phyloP scores from a whole-genome alignment of 495 filamentous ascomycete species.

The Neurospora sp. region DNA sequence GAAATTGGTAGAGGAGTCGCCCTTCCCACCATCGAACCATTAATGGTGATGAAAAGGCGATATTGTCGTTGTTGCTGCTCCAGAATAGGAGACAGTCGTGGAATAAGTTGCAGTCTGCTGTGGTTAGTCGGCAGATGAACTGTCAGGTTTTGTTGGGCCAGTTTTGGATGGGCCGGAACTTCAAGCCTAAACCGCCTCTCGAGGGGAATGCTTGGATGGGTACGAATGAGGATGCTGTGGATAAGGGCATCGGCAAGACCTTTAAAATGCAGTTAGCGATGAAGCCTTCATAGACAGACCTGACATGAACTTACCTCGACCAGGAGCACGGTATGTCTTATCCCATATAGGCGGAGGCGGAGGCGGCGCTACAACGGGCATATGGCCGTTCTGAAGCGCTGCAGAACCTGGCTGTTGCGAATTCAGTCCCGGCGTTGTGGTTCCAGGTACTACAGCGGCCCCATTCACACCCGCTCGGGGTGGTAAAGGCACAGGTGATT shows the following conservation, averaged over 20 bases:
- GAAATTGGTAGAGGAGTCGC: slow-evolving; percentile 31
- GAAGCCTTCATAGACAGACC: background rate
- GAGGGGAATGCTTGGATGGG: slow-evolving; percentile 52
- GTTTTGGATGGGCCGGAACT: slow-evolving; percentile 48
- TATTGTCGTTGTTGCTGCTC: slow-evolving; percentile 36
- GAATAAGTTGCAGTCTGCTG: slow-evolving; percentile 54
- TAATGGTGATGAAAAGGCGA: slow-evolving; percentile 19
- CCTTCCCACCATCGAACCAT: slow-evolving; percentile 51
- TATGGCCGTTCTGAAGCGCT: slow-evolving; percentile 17
- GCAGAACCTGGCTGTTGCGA: slow-evolving; percentile 21
- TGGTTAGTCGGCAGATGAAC: slow-evolving; percentile 53
- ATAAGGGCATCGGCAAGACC: slow-evolving; percentile 49
- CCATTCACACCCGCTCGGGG: background rate
- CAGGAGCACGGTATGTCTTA: slow-evolving; percentile 30
- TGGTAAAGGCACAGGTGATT: slow-evolving; percentile 22
- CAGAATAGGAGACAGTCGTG: slow-evolving; percentile 40
- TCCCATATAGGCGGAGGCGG: slow-evolving; percentile 17
- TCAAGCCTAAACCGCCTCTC: slow-evolving; percentile 43
- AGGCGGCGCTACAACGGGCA: slow-evolving; percentile 1
- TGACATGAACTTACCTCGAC: slow-evolving; percentile 38
- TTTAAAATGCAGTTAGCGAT: slow-evolving; percentile 4
- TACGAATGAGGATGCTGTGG: slow-evolving; percentile 51
- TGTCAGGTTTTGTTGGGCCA: slow-evolving; percentile 58
- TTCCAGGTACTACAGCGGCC: background rate
- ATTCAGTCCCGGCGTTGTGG: background rate